Percentiles rank a stretch among this genome's conserved stretches.
phyloP scores from a whole-genome alignment of 1,284 basidiomycete species.

The Moesziomyces sp. region DNA sequence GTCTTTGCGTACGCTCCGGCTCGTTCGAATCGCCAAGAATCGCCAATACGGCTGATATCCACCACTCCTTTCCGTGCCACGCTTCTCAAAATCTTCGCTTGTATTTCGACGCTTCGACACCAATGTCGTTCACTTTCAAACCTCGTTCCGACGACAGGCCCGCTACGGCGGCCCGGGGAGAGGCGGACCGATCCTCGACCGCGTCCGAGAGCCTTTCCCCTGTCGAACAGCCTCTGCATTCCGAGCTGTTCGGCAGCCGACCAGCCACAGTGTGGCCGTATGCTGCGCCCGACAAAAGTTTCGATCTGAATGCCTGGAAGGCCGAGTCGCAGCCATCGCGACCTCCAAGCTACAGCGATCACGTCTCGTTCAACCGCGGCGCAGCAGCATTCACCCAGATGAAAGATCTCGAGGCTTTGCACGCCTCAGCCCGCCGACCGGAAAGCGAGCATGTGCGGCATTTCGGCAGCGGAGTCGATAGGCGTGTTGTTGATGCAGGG shows the following conservation, averaged over 20 bases:
- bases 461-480: background rate
- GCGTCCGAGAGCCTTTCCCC: too few relatives aligned
- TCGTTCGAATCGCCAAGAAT: too few relatives aligned
- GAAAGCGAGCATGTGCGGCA: background rate
- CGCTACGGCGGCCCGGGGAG: too few relatives aligned
- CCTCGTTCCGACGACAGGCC: background rate
- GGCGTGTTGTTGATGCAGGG: background rate
- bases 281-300: too few relatives aligned
- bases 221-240: too few relatives aligned
- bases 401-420: background rate
- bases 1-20: too few relatives aligned
- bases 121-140: slow-evolving; percentile 14
- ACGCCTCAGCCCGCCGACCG: slow-evolving; percentile 1
- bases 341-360: background rate
- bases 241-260: too few relatives aligned
- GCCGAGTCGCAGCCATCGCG: background rate
- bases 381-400: background rate
- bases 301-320: too few relatives aligned
- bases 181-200: too few relatives aligned
- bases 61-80: too few relatives aligned
- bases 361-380: background rate
- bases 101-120: slow-evolving; percentile 2
- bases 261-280: too few relatives aligned
- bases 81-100: background rate
- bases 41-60: too few relatives aligned